Conservation (phyloP, 371 early-diverging fungal genomes). For the Basidiobolus meristosporus region DNA sequence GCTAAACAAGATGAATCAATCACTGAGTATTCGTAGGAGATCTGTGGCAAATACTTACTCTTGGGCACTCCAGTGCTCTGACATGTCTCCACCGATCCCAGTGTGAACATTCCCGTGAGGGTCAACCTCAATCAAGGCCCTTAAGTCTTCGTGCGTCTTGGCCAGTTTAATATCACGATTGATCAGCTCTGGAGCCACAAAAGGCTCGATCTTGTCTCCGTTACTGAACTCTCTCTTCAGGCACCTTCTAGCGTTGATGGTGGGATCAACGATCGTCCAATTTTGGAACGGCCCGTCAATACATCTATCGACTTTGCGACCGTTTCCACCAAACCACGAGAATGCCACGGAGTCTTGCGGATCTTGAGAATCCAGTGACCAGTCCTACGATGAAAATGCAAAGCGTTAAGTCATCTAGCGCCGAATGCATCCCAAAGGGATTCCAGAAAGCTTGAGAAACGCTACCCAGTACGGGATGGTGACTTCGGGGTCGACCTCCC, state of each 20-base stretch:
- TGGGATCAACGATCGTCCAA: conserved; percentile 2
- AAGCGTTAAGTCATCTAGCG: too few species aligned
- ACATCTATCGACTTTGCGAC: conserved; percentile 3
- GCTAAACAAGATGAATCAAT: too few species aligned
- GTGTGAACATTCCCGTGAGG: conserved; percentile 28
- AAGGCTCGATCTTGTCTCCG: background rate
- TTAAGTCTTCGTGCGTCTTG: conserved; percentile 12
- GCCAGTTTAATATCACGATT: conserved; percentile 6
- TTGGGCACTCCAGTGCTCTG: too few species aligned
- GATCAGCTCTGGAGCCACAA: conserved; percentile 6
- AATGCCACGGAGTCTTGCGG: conserved; percentile 1
- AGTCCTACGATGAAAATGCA: background rate
- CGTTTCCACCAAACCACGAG: conserved; percentile 7
- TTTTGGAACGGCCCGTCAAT: conserved; percentile 2
- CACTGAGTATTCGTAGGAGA: too few species aligned
- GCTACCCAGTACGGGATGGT: conserved; percentile 1
- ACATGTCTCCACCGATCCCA: conserved; percentile 19
- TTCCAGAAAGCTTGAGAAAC: too few species aligned
- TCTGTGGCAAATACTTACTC: too few species aligned
- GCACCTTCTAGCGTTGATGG: background rate
- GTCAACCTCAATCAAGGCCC: conserved; percentile 13
- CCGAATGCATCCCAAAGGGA: too few species aligned
- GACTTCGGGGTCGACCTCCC: background rate
- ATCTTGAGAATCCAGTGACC: conserved; percentile 5
- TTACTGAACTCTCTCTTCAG: background rate